Evolutionary conservation across 208 protist species (phyloP).

Genomic region (Porcisia hertigi): DNA sequence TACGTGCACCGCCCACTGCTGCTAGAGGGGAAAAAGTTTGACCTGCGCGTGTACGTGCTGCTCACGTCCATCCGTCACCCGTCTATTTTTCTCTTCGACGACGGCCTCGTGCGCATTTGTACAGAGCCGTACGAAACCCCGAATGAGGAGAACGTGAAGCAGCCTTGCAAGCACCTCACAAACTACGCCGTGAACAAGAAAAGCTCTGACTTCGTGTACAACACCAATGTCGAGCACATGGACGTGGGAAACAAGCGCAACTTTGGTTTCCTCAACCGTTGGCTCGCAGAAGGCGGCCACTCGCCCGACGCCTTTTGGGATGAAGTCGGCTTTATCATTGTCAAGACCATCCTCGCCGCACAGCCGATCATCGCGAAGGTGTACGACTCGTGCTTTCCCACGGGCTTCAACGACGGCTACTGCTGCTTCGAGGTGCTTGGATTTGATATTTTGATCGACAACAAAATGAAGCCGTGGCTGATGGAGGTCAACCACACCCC

Average conservation of each 20-base stretch:
- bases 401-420: conserved; percentile 86
- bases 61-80: conserved; percentile 89
- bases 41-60: conserved; percentile 96
- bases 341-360: conserved; percentile 93
- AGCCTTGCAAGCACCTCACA: conserved; percentile 95
- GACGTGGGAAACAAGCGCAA: conserved; percentile 93
- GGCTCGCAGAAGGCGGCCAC: conserved; percentile 66
- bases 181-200: conserved; percentile 98
- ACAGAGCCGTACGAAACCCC: conserved; percentile 91
- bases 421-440: conserved; percentile 96
- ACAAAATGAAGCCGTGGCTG: conserved; percentile 93
- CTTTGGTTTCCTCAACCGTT: conserved; percentile 89
- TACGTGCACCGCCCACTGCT: conserved; percentile 93
- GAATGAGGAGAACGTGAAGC: conserved; percentile 76
- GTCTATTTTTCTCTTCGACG: conserved; percentile 92
- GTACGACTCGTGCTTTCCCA: conserved; percentile 93
- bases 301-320: conserved; percentile 72
- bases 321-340: conserved; percentile 75
- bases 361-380: conserved; percentile 89
- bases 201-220: conserved; percentile 90
- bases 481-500: conserved; percentile 98
- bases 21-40: conserved; percentile 95
- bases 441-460: conserved; percentile 96
- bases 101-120: conserved; percentile 95
- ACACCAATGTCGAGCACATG: conserved; percentile 73